These are phyloP conservation scores for Sporisorium scitamineum DNA, from an alignment of 1,284 basidiomycete genomes.

Conservation along the genomic window DNA sequence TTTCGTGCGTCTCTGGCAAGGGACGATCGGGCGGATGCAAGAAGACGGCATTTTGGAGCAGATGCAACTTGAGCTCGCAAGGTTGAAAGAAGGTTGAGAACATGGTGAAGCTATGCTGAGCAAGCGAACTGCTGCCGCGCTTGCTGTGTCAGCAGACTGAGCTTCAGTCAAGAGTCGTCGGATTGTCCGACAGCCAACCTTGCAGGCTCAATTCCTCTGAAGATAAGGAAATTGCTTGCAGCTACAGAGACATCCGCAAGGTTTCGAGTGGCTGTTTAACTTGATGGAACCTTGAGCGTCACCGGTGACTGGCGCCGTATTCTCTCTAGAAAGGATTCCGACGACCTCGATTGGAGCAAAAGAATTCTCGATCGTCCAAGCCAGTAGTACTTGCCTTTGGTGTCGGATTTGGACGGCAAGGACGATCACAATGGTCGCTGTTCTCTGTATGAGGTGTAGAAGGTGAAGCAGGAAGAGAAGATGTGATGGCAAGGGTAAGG, in stretches of 20 bases:
- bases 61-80: constrained; percentile 64
- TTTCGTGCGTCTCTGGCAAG: constrained; percentile 52
- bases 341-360: background rate
- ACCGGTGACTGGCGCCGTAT: background rate
- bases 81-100: constrained; percentile 64
- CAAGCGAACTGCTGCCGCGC: background rate
- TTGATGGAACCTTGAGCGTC: background rate
- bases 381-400: background rate
- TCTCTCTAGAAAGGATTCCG: background rate
- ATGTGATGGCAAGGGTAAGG: background rate
- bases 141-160: background rate
- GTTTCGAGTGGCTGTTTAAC: background rate
- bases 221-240: background rate
- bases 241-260: background rate
- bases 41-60: constrained; percentile 66
- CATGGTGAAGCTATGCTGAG: constrained; percentile 25
- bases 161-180: background rate
- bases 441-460: background rate
- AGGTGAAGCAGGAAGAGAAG: background rate
- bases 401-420: background rate
- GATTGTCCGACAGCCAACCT: background rate
- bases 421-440: background rate
- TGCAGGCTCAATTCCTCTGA: background rate
- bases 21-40: constrained; percentile 63
- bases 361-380: background rate